Evolutionary conservation across 345 rosid species (phyloP).

Genomic region (Aethionema arabicum): DNA sequence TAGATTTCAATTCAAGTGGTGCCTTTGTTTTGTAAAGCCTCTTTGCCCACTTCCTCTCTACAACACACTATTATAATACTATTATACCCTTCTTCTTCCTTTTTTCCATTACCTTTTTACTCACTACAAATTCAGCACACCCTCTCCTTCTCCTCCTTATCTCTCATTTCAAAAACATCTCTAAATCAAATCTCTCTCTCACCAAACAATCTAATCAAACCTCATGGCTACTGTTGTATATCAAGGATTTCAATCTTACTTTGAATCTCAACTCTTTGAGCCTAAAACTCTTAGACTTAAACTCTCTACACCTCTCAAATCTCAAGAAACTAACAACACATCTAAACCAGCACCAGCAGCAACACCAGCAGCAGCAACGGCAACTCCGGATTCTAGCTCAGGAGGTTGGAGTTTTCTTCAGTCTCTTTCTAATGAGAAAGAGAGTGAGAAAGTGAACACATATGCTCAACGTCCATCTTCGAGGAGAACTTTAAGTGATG

Average conservation of each 20-base stretch:
- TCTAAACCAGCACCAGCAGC: conserved; percentile 1
- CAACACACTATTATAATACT: too few relatives aligned
- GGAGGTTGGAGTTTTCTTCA: conserved; percentile 60
- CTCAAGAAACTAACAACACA: conserved; percentile 41
- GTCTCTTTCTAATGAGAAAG: conserved; percentile 36
- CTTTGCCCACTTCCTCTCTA: conserved; percentile 17
- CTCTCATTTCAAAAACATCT: too few relatives aligned
- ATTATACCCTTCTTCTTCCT: too few relatives aligned
- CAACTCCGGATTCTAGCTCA: conserved; percentile 33
- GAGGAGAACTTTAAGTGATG: conserved; percentile 51
- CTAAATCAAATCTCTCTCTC: conserved; percentile 24
- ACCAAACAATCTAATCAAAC: neutral
- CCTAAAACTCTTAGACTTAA: conserved; percentile 56
- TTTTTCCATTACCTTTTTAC: too few relatives aligned
- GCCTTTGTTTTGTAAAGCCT: conserved; percentile 34
- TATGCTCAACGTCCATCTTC: conserved; percentile 49
- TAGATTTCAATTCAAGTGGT: conserved; percentile 34
- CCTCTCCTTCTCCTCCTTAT: too few relatives aligned
- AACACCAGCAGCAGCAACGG: neutral
- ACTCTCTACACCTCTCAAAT: conserved; percentile 45
- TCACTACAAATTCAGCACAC: too few relatives aligned
- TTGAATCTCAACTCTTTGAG: conserved; percentile 58
- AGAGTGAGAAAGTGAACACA: conserved; percentile 19
- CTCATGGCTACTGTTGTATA: conserved; percentile 68
- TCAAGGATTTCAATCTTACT: conserved; percentile 57